Conservation (phyloP, 768 basidiomycete genomes). For the Terana coerulea region DNA sequence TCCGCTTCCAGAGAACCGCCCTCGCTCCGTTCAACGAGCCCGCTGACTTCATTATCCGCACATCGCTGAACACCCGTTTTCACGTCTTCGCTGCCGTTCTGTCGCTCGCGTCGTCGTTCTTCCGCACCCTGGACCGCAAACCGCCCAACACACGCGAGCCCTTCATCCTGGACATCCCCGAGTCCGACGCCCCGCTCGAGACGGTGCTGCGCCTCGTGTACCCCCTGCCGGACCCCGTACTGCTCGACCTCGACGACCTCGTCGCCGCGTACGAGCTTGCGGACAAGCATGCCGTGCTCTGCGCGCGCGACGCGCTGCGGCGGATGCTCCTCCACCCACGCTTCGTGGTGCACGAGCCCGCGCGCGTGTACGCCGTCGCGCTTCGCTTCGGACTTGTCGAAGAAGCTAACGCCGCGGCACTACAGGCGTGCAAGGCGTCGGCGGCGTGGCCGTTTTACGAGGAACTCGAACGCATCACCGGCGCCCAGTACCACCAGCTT, state of each 20-base stretch:
- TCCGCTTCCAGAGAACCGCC: not conserved
- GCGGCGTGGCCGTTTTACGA: constrained; percentile 55
- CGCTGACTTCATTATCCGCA: constrained; percentile 2
- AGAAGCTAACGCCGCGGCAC: constrained; percentile 60
- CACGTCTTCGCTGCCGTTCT: constrained; percentile 36
- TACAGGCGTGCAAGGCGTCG: constrained; percentile 48
- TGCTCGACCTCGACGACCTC: constrained; percentile 53
- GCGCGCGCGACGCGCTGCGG: constrained; percentile 45
- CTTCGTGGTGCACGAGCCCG: constrained; percentile 46
- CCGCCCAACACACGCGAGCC: constrained; percentile 21
- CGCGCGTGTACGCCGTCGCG: constrained; percentile 69
- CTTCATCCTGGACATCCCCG: constrained; percentile 55
- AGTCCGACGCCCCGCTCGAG: constrained; percentile 41
- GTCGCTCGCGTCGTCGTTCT: constrained; percentile 62
- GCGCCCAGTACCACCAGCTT: constrained; percentile 62
- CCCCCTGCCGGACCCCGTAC: constrained; percentile 50
- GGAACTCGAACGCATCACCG: constrained; percentile 63
- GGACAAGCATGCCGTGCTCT: constrained; percentile 59
- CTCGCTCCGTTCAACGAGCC: not conserved
- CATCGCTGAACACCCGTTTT: constrained; percentile 2
- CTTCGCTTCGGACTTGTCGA: constrained; percentile 60
- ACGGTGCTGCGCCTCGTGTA: constrained; percentile 59
- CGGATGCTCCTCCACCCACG: constrained; percentile 44
- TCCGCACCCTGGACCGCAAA: constrained; percentile 60
- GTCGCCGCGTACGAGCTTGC: constrained; percentile 49